Evolutionary conservation across 345 rosid genomes (phyloP).

Genomic region (Ceriops zippeliana): DNA sequence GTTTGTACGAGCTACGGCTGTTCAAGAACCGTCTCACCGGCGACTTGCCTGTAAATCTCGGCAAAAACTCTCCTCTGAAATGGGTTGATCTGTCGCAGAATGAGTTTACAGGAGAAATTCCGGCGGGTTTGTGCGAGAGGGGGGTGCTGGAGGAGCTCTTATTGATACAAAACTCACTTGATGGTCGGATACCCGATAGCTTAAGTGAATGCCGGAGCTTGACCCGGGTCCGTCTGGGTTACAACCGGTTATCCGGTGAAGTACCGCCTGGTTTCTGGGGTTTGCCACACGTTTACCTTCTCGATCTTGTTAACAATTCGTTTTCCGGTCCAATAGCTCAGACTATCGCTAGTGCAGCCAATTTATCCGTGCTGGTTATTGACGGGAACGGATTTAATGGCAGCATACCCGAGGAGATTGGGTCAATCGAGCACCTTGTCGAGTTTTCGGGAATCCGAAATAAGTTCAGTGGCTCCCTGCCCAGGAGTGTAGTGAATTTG

Average conservation of each 20-base stretch:
- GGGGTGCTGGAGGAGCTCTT: constrained; percentile 76
- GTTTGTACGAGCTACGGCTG: constrained; percentile 72
- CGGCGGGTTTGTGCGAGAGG: constrained; percentile 54
- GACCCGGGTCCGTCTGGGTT: constrained; percentile 64
- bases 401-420: constrained; percentile 67
- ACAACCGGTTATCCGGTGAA: constrained; percentile 68
- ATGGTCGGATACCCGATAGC: constrained; percentile 63
- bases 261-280: constrained; percentile 87
- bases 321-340: constrained; percentile 64
- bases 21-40: constrained; percentile 68
- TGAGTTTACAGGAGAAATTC: constrained; percentile 58
- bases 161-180: constrained; percentile 55
- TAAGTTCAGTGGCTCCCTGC: constrained; percentile 60
- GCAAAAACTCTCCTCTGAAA: constrained; percentile 66
- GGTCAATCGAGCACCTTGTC: constrained; percentile 47
- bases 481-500: constrained; percentile 57
- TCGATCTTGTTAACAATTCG: constrained; percentile 61
- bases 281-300: constrained; percentile 67
- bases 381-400: constrained; percentile 68
- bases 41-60: constrained; percentile 62
- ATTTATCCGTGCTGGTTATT: constrained; percentile 58
- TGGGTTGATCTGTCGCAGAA: constrained; percentile 81
- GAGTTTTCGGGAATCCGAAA: constrained; percentile 62
- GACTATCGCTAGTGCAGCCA: constrained; percentile 56
- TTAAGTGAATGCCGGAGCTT: constrained; percentile 60